A percentile compares a stretch with the other conserved stretches of the same genome.
Conservation (phyloP, 2,329 filamentous ascomycete species). For the Periconia macrospinosa region DNA sequence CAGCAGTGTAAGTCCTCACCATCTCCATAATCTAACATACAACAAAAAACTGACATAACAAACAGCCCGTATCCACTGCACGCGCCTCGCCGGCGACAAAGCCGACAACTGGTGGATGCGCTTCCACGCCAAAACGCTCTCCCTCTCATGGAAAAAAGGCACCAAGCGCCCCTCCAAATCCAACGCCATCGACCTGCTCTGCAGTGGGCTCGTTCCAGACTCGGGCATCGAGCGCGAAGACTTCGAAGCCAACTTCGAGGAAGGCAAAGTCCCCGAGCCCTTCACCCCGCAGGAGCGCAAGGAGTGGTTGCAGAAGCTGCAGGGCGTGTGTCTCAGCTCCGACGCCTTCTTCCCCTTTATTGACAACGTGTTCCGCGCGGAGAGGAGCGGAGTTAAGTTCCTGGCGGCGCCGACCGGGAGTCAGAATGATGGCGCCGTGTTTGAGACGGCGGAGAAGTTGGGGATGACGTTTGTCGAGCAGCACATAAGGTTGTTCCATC, state of each 20-base stretch:
- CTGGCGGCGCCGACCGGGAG: slow-evolving; percentile 90
- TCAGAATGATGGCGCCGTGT: slow-evolving; percentile 79
- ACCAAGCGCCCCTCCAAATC: slow-evolving; percentile 96
- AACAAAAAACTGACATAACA: neutral
- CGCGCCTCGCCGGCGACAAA: slow-evolving; percentile 94
- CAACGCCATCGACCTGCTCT: slow-evolving; percentile 95
- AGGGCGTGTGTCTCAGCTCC: slow-evolving; percentile 81
- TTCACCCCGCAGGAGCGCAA: slow-evolving; percentile 85
- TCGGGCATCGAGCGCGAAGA: slow-evolving; percentile 79
- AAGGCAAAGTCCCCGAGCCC: slow-evolving; percentile 68
- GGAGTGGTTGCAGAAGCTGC: slow-evolving; percentile 81
- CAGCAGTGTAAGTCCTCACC: slow-evolving; percentile 69
- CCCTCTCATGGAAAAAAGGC: slow-evolving; percentile 95
- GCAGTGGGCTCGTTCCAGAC: slow-evolving; percentile 85
- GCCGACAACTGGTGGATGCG: slow-evolving; percentile 99
- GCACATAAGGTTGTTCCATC: slow-evolving; percentile 90
- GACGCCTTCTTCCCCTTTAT: slow-evolving; percentile 99
- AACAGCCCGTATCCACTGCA: slow-evolving; percentile 90
- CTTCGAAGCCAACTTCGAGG: slow-evolving; percentile 88
- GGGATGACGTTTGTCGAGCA: slow-evolving; percentile 96
- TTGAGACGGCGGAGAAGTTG: slow-evolving; percentile 87
- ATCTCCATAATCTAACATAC: no score
- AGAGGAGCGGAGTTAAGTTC: slow-evolving; percentile 89
- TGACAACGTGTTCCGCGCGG: slow-evolving; percentile 94
- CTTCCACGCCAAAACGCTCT: slow-evolving; percentile 87